A percentile compares a stretch with the other conserved stretches of the same genome.
These are phyloP conservation scores for Zanthoxylum bungeanum DNA, from an alignment of 345 rosid genomes.

Conservation along the genomic window DNA sequence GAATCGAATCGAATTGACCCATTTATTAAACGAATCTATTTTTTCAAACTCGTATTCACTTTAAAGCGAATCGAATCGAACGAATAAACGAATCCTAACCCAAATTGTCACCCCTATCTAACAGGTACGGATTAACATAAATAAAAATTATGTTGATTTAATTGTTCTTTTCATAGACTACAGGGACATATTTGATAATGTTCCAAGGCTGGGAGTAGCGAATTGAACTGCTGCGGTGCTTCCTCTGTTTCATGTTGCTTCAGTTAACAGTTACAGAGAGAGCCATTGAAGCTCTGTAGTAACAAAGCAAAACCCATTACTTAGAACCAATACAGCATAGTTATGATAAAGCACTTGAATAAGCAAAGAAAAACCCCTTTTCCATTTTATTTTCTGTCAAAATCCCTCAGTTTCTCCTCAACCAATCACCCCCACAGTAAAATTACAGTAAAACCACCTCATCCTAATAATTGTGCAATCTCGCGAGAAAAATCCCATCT, in stretches of 20 bases:
- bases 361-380: background rate
- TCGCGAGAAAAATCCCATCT: constrained; percentile 30
- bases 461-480: constrained; percentile 2
- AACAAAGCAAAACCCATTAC: background rate
- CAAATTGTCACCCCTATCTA: too few relatives aligned
- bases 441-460: constrained; percentile 9
- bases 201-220: background rate
- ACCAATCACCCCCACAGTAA: constrained; percentile 18
- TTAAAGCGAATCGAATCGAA: too few relatives aligned
- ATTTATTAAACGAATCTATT: too few relatives aligned
- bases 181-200: background rate
- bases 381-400: constrained; percentile 18
- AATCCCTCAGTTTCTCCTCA: constrained; percentile 27
- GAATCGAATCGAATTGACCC: too few relatives aligned
- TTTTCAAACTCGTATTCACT: too few relatives aligned
- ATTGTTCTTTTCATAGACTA: background rate
- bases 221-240: background rate
- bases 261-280: background rate
- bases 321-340: background rate
- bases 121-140: too few relatives aligned
- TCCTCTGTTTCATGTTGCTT: background rate
- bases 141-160: too few relatives aligned
- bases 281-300: background rate
- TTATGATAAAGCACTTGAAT: constrained; percentile 10
- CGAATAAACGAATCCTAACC: too few relatives aligned